phyloP scores from a whole-genome alignment of 208 protist species.

The Balamuthia mandrillaris region DNA sequence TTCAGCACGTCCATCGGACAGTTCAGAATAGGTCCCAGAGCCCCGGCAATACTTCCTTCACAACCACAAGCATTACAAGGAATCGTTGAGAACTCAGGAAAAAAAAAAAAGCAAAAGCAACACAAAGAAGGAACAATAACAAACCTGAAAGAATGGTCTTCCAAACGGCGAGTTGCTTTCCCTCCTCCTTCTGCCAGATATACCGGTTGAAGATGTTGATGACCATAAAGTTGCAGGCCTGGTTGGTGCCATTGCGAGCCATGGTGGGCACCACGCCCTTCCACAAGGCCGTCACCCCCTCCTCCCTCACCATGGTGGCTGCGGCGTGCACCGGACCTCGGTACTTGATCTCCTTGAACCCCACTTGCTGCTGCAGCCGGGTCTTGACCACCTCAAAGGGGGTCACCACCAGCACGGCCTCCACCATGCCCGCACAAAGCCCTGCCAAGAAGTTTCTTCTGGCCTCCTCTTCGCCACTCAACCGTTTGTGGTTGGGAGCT shows the following conservation, averaged over 20 bases:
- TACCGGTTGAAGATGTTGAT: neutral
- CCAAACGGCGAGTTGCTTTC: conserved; percentile 26
- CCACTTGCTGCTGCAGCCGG: conserved; percentile 45
- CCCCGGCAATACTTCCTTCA: neutral
- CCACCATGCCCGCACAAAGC: conserved; percentile 38
- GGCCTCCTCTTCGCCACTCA: too few species aligned
- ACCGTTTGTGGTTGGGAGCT: neutral
- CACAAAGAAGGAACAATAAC: neutral
- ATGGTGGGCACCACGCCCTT: conserved; percentile 47
- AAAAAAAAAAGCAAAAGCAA: neutral
- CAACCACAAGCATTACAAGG: neutral
- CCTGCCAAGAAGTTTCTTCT: too few species aligned
- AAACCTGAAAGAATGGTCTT: conserved; percentile 7
- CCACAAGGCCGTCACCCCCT: conserved; percentile 42
- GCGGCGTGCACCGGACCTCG: conserved; percentile 17
- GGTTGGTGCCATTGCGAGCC: conserved; percentile 48
- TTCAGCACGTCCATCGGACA: conserved; percentile 26
- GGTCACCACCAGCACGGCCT: conserved; percentile 44
- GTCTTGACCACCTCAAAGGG: conserved; percentile 62
- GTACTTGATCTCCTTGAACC: conserved; percentile 29
- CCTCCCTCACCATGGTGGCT: conserved; percentile 19
- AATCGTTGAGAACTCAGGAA: neutral
- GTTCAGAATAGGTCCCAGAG: neutral
- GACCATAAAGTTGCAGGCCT: conserved; percentile 42
- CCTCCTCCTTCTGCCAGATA: conserved; percentile 4